Conservation (phyloP, 202 grass and related monocot genomes). For the Panicum hallii region DNA sequence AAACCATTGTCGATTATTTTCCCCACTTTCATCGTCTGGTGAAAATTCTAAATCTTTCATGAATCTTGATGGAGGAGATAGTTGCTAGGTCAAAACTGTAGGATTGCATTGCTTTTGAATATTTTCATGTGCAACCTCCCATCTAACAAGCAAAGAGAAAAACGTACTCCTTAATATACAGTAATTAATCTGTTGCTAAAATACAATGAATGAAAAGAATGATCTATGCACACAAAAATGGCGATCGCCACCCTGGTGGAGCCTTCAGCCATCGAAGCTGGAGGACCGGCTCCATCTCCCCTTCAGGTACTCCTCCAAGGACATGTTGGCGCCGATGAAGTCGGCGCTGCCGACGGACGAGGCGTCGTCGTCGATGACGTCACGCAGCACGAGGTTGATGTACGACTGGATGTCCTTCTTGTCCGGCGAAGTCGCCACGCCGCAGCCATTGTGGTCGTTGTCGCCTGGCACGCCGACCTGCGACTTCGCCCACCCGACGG, state of each 20-base stretch:
- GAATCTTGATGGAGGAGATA: not conserved
- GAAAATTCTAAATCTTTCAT: not conserved
- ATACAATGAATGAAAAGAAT: slow-evolving; percentile 7
- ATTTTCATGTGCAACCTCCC: slow-evolving; percentile 6
- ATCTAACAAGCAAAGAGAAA: not conserved
- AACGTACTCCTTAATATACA: not conserved
- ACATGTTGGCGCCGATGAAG: slow-evolving; percentile 63
- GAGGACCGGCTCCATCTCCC: slow-evolving; percentile 84
- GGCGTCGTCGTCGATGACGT: slow-evolving; percentile 53
- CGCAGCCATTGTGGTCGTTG: not conserved
- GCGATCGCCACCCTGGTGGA: not conserved
- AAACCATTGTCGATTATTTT: not conserved
- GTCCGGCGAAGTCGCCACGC: slow-evolving; percentile 25
- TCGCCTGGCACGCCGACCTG: slow-evolving; percentile 27
- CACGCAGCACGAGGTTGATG: slow-evolving; percentile 83
- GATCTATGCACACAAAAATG: slow-evolving; percentile 11
- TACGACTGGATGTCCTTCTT: slow-evolving; percentile 71
- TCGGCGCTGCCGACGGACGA: slow-evolving; percentile 59
- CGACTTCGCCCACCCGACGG: slow-evolving; percentile 57
- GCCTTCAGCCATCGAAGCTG: slow-evolving; percentile 65
- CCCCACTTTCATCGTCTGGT: not conserved
- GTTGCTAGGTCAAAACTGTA: slow-evolving; percentile 10
- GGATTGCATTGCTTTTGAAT: not conserved
- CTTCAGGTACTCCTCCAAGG: slow-evolving; percentile 81
- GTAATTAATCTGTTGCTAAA: not conserved